These are phyloP conservation scores for Azolla pinnata DNA, from an alignment of 75 land plant species.

Conservation along the genomic window DNA sequence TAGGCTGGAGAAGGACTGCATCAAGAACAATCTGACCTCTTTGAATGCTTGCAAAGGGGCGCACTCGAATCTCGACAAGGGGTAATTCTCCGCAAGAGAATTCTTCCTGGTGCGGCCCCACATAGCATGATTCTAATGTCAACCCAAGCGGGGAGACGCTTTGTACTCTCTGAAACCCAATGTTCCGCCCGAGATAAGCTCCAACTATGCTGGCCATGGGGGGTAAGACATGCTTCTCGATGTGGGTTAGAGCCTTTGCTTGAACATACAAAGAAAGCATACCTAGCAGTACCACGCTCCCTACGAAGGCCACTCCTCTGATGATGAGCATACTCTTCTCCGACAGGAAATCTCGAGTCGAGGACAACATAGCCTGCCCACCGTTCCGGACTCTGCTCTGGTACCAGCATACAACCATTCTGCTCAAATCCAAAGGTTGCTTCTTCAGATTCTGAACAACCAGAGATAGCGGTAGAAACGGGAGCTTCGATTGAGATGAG, in stretches of 20 bases:
- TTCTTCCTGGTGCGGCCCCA: constrained; percentile 82
- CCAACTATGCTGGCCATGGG: constrained; percentile 58
- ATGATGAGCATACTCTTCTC: constrained; percentile 46
- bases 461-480: not conserved
- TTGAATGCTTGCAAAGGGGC: constrained; percentile 69
- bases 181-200: constrained; percentile 59
- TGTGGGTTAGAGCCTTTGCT: constrained; percentile 43
- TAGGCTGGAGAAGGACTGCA: constrained; percentile 67
- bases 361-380: not conserved
- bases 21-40: constrained; percentile 68
- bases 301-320: constrained; percentile 42
- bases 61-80: constrained; percentile 52
- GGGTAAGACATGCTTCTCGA: constrained; percentile 63
- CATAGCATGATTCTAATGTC: constrained; percentile 61
- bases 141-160: constrained; percentile 71
- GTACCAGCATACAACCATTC: not conserved
- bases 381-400: not conserved
- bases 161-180: constrained; percentile 67
- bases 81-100: constrained; percentile 89
- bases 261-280: constrained; percentile 59
- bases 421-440: not conserved
- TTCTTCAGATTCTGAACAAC: not conserved
- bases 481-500: not conserved
- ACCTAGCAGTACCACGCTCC: constrained; percentile 53
- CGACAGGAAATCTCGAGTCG: constrained; percentile 20